These are phyloP conservation scores for Bathelium albidoporum DNA, from an alignment of 495 filamentous ascomycete species.

Conservation along the genomic window DNA sequence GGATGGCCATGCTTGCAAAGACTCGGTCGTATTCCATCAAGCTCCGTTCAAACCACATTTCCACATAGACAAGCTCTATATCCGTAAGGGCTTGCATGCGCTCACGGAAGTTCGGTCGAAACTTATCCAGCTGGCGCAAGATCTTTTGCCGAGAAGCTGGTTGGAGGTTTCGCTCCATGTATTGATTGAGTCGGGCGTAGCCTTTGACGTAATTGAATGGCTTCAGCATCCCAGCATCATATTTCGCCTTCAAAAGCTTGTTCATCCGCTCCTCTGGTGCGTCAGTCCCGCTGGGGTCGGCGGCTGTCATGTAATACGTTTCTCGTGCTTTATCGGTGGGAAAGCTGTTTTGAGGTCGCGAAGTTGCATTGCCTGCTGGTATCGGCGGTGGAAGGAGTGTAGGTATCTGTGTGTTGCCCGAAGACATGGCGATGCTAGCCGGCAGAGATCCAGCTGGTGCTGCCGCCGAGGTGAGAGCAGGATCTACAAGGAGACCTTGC, in stretches of 20 bases:
- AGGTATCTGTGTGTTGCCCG: constrained; percentile 11
- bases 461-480: constrained; percentile 33
- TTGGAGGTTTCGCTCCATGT: constrained; percentile 82
- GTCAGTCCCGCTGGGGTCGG: constrained; percentile 85
- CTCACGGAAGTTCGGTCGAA: constrained; percentile 91
- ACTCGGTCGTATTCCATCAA: constrained; percentile 97
- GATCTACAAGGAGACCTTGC: constrained; percentile 46
- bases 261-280: constrained; percentile 91
- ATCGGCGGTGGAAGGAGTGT: constrained; percentile 18
- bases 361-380: constrained; percentile 41
- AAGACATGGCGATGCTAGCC: constrained; percentile 6
- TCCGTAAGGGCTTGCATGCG: constrained; percentile 85
- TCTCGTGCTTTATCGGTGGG: constrained; percentile 77
- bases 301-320: constrained; percentile 89
- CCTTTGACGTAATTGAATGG: constrained; percentile 98
- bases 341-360: constrained; percentile 47
- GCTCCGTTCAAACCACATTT: constrained; percentile 96
- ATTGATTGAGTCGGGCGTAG: constrained; percentile 75
- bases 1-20: constrained; percentile 97
- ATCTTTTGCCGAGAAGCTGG: constrained; percentile 75
- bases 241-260: constrained; percentile 86
- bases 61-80: constrained; percentile 82
- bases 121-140: constrained; percentile 76
- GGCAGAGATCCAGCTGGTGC: constrained; percentile 5
- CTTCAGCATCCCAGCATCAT: constrained; percentile 84